Evolutionary conservation across 2,329 filamentous ascomycete genomes (phyloP), one percentile per base, ranked within the genome.

Genomic region (Trichoderma sp.): DNA sequence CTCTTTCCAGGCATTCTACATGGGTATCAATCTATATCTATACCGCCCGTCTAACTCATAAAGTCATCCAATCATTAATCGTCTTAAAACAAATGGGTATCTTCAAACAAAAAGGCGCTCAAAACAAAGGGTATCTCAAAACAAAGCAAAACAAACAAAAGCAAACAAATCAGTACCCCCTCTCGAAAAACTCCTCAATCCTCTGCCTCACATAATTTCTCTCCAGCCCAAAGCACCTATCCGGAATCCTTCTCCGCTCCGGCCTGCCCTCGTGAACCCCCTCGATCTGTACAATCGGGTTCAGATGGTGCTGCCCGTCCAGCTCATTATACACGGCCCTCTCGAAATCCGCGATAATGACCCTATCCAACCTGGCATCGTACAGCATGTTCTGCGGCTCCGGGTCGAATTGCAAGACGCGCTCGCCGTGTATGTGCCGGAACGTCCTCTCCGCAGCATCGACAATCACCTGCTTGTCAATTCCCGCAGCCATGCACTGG

Each of bases 301-400:
- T 11, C 46, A 49, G n/a, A 4, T 13, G 4, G 11, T 49, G 46
- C n/a, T 49, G 46, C 46, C 46, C 46, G n/a, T 24, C n/a, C 3
- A 49, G 5, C 10, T 2, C 14, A 24, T 49, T 3, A 21, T 7
- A 13, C 21, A 49, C 11, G 8, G 46, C 46, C 46, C 52, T 54
- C 52, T 56, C 28, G 3, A 81, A 78, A 69, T 80, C 77, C 32
- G 78, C 72, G 51, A 78, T 49, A 75, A 80, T 79, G 30, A 73
- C n/a, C 52, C 37, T 59, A 7, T 72, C 39, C 59, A 3, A 70
- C 13, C 52, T 3, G 32, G 58, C 49, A 70, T 79, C 68, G 56
- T 76, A 80, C 1, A 80, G 30, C 3, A 80, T 70, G 64, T 81
- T 80, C 21, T 74, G 75, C 58, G 70, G 72, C 68, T 78, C 73